Conservation (phyloP, 1,284 basidiomycete genomes). For the Mycosarcoma maydis region DNA sequence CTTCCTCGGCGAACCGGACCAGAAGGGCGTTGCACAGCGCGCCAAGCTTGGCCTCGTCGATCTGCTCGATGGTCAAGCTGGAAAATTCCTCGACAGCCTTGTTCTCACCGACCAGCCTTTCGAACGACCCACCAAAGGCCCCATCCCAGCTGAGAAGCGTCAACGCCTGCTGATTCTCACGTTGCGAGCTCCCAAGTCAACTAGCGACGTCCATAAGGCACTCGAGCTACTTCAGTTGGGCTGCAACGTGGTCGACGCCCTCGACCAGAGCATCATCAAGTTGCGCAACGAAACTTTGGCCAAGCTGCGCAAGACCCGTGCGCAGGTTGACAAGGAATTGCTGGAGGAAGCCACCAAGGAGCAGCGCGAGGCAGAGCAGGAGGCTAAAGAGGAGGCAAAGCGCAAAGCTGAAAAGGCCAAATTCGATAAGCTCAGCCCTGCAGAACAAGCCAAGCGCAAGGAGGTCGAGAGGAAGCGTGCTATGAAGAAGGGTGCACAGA, state of each 20-base stretch:
- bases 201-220: conserved; percentile 22
- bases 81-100: conserved; percentile 55
- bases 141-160: conserved; percentile 42
- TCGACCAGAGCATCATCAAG: conserved; percentile 48
- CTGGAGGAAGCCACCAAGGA: conserved; percentile 45
- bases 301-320: conserved; percentile 56
- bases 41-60: conserved; percentile 53
- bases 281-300: conserved; percentile 46
- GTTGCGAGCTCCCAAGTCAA: conserved; percentile 47
- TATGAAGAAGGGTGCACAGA: conserved; percentile 52
- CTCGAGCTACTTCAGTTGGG: conserved; percentile 56
- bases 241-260: conserved; percentile 61
- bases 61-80: conserved; percentile 46
- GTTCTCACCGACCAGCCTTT: conserved; percentile 62
- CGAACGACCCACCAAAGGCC: conserved; percentile 32
- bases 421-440: conserved; percentile 58
- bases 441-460: conserved; percentile 64
- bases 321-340: conserved; percentile 53
- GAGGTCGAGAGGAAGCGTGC: conserved; percentile 62
- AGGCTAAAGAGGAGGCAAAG: conserved; percentile 55
- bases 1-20: conserved; percentile 60
- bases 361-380: conserved; percentile 54
- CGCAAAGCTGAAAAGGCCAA: conserved; percentile 59
- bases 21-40: conserved; percentile 57
- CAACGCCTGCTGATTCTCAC: conserved; percentile 55